A percentile compares a stretch with the other conserved stretches of the same genome.
Evolutionary conservation across 1,284 basidiomycete species (phyloP).

Genomic region (Papiliotrema nemorosa): DNA sequence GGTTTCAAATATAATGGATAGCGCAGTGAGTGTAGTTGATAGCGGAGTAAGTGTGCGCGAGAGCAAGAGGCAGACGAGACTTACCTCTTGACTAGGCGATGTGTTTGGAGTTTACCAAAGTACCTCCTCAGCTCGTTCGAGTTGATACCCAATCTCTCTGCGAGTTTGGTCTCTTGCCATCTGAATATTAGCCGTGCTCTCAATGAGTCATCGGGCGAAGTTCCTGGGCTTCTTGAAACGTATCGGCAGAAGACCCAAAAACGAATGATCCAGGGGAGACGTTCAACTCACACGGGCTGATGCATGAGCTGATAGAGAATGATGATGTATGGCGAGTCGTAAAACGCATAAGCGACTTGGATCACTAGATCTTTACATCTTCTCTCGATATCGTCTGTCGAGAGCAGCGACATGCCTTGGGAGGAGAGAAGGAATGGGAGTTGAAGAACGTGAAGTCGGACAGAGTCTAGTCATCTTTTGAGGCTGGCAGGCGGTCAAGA

Average conservation of each 20-base stretch:
- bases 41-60: background rate
- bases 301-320: slow-evolving; percentile 89
- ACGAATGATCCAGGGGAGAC: no score
- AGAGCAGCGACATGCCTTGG: slow-evolving; percentile 9
- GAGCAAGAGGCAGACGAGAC: slow-evolving; percentile 36
- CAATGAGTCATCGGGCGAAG: background rate
- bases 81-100: slow-evolving; percentile 78
- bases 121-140: slow-evolving; percentile 92
- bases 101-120: slow-evolving; percentile 78
- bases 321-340: slow-evolving; percentile 86
- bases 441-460: background rate
- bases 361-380: slow-evolving; percentile 64
- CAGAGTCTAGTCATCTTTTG: no score
- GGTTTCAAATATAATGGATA: background rate
- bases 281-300: slow-evolving; percentile 79
- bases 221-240: no score
- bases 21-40: background rate
- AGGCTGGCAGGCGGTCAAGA: no score
- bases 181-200: slow-evolving; percentile 12
- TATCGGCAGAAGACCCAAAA: no score
- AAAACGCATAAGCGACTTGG: slow-evolving; percentile 88
- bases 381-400: slow-evolving; percentile 32
- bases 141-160: slow-evolving; percentile 78
- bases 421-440: background rate
- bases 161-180: slow-evolving; percentile 59